These are phyloP conservation scores for Ophiostoma sp. DNA, from an alignment of 2,329 filamentous ascomycete genomes.

Conservation along the genomic window DNA sequence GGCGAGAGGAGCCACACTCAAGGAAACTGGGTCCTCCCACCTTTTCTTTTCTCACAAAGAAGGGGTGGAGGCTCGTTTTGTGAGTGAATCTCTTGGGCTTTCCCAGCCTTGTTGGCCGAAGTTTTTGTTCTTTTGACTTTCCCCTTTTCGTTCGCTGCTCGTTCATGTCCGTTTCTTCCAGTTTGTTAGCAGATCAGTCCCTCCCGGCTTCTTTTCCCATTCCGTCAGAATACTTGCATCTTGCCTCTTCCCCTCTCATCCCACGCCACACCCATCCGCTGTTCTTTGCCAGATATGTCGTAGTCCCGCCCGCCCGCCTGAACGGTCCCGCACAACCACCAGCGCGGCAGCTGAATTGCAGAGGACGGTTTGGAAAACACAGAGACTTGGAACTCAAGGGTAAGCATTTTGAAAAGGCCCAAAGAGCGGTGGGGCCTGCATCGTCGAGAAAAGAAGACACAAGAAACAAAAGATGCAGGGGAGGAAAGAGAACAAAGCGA, in stretches of 20 bases:
- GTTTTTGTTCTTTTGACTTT: neutral
- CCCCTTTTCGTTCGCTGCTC: neutral
- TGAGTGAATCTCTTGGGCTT: neutral
- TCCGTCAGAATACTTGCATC: neutral
- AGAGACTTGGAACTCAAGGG: neutral
- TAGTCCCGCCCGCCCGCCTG: neutral
- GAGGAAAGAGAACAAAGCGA: neutral
- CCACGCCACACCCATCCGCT: neutral
- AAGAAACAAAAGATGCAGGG: neutral
- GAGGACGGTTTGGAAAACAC: neutral
- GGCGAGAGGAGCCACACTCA: neutral
- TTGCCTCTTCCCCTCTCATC: neutral
- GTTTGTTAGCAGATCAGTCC: neutral
- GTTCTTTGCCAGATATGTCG: neutral
- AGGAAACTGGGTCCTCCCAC: slow-evolving; percentile 2
- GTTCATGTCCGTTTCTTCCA: neutral
- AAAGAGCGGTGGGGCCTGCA: neutral
- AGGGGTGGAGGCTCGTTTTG: neutral
- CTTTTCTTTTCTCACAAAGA: neutral
- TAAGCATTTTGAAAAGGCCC: neutral
- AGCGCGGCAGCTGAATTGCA: neutral
- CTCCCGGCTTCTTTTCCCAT: neutral
- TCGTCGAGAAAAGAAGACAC: neutral
- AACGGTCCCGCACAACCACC: slow-evolving; percentile 1
- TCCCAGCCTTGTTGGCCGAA: neutral